Conservation (phyloP, 441 rosid genomes). For the Mallotus japonicus region DNA sequence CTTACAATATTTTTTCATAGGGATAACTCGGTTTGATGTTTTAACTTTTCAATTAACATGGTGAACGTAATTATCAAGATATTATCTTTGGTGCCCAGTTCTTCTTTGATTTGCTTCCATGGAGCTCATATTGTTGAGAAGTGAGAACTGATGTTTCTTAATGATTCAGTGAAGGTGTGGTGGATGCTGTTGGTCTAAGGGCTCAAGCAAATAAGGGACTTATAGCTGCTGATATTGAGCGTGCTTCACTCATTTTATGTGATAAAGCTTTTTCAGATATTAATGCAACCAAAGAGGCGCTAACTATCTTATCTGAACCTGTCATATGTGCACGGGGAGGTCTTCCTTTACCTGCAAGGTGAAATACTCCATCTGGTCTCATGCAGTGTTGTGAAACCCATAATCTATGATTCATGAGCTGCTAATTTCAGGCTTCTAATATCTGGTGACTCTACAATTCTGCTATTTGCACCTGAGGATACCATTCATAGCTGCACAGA, state of each 20-base stretch:
- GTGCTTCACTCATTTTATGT: conserved; percentile 38
- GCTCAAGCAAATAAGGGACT: conserved; percentile 31
- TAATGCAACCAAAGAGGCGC: conserved; percentile 35
- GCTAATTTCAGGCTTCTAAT: conserved; percentile 35
- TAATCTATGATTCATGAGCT: conserved; percentile 9
- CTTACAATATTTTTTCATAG: not conserved
- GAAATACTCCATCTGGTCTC: not conserved
- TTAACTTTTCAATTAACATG: not conserved
- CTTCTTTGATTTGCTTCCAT: not conserved
- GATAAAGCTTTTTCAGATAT: conserved; percentile 37
- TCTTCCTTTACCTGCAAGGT: conserved; percentile 38
- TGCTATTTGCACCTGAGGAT: conserved; percentile 36
- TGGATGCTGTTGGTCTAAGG: conserved; percentile 30
- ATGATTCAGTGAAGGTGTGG: conserved; percentile 24
- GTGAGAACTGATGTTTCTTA: not conserved
- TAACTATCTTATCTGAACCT: conserved; percentile 35
- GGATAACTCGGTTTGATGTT: not conserved
- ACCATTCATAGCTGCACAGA: conserved; percentile 28
- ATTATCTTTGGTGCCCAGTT: not conserved
- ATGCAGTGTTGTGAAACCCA: not conserved
- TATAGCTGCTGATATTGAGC: conserved; percentile 41
- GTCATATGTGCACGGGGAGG: conserved; percentile 41
- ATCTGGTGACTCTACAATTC: conserved; percentile 28
- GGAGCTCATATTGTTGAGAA: not conserved
- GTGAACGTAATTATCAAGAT: not conserved